Percentiles rank a stretch among this genome's conserved stretches.
Evolutionary conservation across 805 yeast species (phyloP).

Genomic region (Metschnikowia dekortorum): DNA sequence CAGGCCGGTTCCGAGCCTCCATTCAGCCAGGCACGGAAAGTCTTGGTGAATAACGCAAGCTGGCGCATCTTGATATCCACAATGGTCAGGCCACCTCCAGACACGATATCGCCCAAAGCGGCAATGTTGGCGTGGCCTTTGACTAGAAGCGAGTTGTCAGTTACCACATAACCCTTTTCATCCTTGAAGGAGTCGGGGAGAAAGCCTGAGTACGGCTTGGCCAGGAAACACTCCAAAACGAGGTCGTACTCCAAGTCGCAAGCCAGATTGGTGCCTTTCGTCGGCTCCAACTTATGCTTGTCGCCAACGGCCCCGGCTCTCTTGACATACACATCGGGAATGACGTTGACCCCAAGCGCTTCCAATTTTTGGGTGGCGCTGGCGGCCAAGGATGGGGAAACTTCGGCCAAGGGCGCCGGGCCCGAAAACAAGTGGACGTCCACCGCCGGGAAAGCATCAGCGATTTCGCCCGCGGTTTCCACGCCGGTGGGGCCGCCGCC

Average conservation of each 20-base stretch:
- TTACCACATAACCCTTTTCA: conserved; percentile 24
- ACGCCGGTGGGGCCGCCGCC: conserved; percentile 41
- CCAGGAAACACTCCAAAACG: conserved; percentile 24
- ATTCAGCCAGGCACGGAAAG: conserved; percentile 5
- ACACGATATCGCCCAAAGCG: conserved; percentile 34
- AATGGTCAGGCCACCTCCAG: conserved; percentile 20
- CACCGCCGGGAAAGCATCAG: conserved; percentile 13
- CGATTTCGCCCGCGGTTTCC: conserved; percentile 37
- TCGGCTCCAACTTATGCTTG: not conserved
- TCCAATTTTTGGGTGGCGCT: conserved; percentile 9
- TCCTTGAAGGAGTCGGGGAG: conserved; percentile 23
- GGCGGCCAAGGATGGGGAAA: conserved; percentile 1
- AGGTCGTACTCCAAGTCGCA: conserved; percentile 21
- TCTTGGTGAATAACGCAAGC: conserved; percentile 11
- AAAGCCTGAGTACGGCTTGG: conserved; percentile 32
- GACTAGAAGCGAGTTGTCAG: conserved; percentile 25
- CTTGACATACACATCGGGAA: conserved; percentile 5
- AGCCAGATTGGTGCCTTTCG: not conserved
- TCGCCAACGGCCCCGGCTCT: conserved; percentile 13
- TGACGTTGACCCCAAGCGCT: conserved; percentile 13
- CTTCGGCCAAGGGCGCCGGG: conserved; percentile 6
- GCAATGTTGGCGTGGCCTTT: conserved; percentile 23
- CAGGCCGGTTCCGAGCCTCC: not conserved
- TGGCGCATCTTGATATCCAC: conserved; percentile 26
- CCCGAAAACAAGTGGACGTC: conserved; percentile 24